Evolutionary conservation across 2,329 filamentous ascomycete genomes (phyloP).

Genomic region (Sporothrix protearum): DNA sequence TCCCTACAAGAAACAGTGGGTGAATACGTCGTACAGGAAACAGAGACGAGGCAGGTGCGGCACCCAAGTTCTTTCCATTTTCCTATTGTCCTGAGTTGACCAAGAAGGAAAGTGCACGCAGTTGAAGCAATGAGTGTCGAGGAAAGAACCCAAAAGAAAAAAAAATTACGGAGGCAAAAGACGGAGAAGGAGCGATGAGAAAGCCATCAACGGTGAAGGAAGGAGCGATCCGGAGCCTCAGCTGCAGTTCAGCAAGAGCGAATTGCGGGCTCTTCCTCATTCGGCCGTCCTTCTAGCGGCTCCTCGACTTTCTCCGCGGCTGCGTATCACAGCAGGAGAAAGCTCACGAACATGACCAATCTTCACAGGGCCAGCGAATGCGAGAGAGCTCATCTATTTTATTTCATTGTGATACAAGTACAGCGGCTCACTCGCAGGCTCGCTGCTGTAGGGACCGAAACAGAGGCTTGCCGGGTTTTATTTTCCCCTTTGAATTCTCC

Average conservation of each 20-base stretch:
- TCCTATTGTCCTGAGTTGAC: neutral
- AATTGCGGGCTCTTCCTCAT: neutral
- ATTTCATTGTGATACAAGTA: neutral
- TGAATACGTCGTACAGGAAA: no score
- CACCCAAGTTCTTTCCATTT: neutral
- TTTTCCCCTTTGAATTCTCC: constrained; percentile 10
- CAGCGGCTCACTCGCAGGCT: neutral
- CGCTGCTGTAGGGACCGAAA: neutral
- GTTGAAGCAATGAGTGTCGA: neutral
- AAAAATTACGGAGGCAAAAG: neutral
- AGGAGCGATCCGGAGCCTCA: neutral
- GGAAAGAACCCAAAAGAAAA: neutral
- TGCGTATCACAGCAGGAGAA: neutral
- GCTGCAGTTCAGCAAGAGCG: neutral
- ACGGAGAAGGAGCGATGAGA: neutral
- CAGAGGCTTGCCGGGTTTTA: neutral
- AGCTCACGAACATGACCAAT: neutral
- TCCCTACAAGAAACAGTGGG: neutral
- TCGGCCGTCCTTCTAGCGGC: neutral
- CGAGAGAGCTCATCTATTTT: neutral
- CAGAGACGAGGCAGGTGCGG: neutral
- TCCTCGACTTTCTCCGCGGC: neutral
- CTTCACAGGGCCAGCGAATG: neutral
- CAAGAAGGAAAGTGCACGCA: neutral
- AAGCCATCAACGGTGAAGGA: neutral